These are phyloP conservation scores for Trichosporon sp. DNA, from an alignment of 1,284 basidiomycete species.

Conservation along the genomic window DNA sequence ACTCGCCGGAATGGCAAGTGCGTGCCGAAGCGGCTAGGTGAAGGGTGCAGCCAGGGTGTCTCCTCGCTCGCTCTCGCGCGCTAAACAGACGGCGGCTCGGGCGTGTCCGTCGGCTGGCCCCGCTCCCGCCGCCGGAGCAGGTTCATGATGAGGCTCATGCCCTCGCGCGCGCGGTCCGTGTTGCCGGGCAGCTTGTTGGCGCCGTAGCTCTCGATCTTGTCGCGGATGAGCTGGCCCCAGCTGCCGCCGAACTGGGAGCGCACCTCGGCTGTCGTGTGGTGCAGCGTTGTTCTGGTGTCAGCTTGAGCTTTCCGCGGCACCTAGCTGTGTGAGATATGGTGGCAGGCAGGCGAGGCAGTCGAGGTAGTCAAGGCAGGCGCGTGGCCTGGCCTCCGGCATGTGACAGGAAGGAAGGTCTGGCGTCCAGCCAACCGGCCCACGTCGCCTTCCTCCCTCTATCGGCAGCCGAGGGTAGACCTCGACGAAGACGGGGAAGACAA, in stretches of 20 bases:
- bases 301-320: neutral
- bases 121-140: slow-evolving; percentile 26
- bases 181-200: slow-evolving; percentile 47
- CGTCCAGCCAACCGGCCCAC: neutral
- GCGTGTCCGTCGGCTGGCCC: neutral
- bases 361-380: too few species aligned
- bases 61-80: neutral
- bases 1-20: too few species aligned
- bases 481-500: neutral
- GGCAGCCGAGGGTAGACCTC: too few species aligned
- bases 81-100: neutral
- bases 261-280: slow-evolving; percentile 47
- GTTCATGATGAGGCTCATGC: slow-evolving; percentile 48
- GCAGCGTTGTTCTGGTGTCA: slow-evolving; percentile 33
- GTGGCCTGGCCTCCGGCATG: too few species aligned
- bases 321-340: too few species aligned
- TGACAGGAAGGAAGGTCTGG: too few species aligned
- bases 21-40: too few species aligned
- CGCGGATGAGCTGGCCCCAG: slow-evolving; percentile 42
- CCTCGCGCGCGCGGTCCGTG: slow-evolving; percentile 45
- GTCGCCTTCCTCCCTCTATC: neutral
- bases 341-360: too few species aligned
- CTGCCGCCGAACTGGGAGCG: slow-evolving; percentile 45
- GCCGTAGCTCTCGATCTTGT: slow-evolving; percentile 46
- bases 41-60: too few species aligned